Evolutionary conservation across 1,284 basidiomycete species (phyloP), one percentile per base, ranked within the genome.

Genomic region (Ustilago hordei): DNA sequence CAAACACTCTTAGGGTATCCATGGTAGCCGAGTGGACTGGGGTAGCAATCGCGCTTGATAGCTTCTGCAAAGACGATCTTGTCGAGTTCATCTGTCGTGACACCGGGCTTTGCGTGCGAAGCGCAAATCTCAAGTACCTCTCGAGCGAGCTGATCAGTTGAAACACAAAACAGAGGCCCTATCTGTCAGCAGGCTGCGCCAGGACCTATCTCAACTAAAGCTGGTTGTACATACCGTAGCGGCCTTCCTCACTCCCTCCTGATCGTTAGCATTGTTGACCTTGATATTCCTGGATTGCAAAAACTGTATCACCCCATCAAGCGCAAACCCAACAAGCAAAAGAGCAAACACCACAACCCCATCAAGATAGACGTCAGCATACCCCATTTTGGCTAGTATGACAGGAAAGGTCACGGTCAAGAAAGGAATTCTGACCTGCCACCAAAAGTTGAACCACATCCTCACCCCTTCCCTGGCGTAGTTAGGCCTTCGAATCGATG

Each of bases 1-100:
- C 97, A 99, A 55, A 98, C 91, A 52, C 94, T 97, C 89, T 98
- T 98, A 32, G 96, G 96, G 86, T 93, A 99, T 58, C 90, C 89
- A 75, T 93, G 91, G 87, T 99, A 99, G 85, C 95, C 95, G 62
- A 99, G 89, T 41, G 97, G 94, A 39, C 93, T 95, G 4, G 97
- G 97, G 87, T 99, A 99, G 53, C 93, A 91, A 81, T 94, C 91
- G 61, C 95, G 90, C 87, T 96, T 93, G 80, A 99, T 92, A 76
- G 90, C 93, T 19, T 93, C 97, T 75, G 94, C 91, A 87, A 99
- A 96, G n/a, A 97, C 95, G 79, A 98, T 92, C 78, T 91, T 91
- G 87, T 99, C 97, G 34, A 86, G 58, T 85, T 95, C 93, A 85
- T 99, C 95, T 1, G 97, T 98, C 2, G 96, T 98, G 60, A 98